Evolutionary conservation across 2,329 filamentous ascomycete genomes (phyloP), one percentile per base, ranked within the genome.

Genomic region (Magnaporthales sp.): DNA sequence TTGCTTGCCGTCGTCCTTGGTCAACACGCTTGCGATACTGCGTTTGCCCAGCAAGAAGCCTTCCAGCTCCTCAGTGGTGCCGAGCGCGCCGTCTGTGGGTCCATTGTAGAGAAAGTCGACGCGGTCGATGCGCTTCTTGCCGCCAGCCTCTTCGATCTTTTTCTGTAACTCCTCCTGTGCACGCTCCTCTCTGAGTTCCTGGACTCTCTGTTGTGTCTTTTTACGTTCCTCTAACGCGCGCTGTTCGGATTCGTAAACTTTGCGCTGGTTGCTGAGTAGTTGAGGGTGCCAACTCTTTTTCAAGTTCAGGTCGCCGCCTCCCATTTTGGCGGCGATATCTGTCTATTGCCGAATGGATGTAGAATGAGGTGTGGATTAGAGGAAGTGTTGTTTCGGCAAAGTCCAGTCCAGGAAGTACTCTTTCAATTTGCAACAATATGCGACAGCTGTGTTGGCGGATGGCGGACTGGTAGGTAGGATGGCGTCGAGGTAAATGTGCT

Each of bases 41-140:
- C 95, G 85, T 81, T 97, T 98, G 65, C 95, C 95, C 15, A 99
- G 83, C 1, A 99, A 79, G 75, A 96, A 99, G 4, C 91, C 92
- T 75, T 99, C 95, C 80, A 92, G 93, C 78, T 98, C 95, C 76
- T 97, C 94, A 4, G 85, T 86, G 54, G 87, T 91, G 31, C 90
- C 90, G n/a, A 83, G 81, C 73, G 91, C 89, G 46, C 92, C 91
- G 73, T 86, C 83, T 64, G 89, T 90, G 8, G 95, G 93, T 1
- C 94, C 94, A 72, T 90, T 88, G 78, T 99, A 99, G 92, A 99
- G 97, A 92, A 95, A 99, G 73, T 98, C 95, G 29, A 99, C 94
- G 46, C 93, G 88, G 72, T 94, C 89, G 31, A 90, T 80, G 66
- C 90, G 85, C 74, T 92, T 93, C 72, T 86, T 87, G 67, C 93